Evolutionary conservation across 2,329 filamentous ascomycete species (phyloP).

Genomic region (Talaromyces sp.): DNA sequence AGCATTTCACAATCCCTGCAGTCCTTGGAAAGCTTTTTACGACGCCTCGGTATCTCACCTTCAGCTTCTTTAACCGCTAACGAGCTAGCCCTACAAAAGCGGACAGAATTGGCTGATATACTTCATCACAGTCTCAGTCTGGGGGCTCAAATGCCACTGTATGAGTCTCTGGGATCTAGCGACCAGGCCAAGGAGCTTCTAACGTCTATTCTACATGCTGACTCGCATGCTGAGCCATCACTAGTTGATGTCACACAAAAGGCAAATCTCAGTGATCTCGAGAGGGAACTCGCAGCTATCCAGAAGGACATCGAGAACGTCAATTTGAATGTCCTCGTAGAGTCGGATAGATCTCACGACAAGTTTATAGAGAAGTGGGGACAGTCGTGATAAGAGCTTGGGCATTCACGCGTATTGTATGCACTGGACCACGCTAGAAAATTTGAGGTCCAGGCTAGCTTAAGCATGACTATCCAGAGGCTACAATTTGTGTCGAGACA

Average conservation of each 20-base stretch:
- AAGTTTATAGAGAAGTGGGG: slow-evolving; percentile 12
- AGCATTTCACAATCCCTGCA: slow-evolving; percentile 17
- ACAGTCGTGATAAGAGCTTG: not conserved
- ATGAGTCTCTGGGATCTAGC: slow-evolving; percentile 27
- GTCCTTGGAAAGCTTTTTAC: slow-evolving; percentile 30
- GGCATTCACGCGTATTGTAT: not conserved
- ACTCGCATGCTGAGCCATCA: slow-evolving; percentile 23
- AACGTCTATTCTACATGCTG: slow-evolving; percentile 27
- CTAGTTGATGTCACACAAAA: slow-evolving; percentile 29
- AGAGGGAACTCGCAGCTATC: slow-evolving; percentile 29
- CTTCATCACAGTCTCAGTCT: slow-evolving; percentile 26
- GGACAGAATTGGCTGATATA: slow-evolving; percentile 27
- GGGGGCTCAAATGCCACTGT: slow-evolving; percentile 31
- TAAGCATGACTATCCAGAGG: too few species aligned
- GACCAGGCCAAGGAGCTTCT: slow-evolving; percentile 35
- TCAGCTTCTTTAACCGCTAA: slow-evolving; percentile 16
- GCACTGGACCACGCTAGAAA: not conserved
- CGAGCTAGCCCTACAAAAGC: slow-evolving; percentile 29
- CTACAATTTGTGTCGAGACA: not conserved
- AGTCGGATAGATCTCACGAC: not conserved
- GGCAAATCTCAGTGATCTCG: slow-evolving; percentile 28
- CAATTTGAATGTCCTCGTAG: slow-evolving; percentile 32
- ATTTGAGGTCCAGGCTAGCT: not conserved
- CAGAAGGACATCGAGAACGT: slow-evolving; percentile 35
- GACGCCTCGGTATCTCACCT: slow-evolving; percentile 32